A percentile compares a stretch with the other conserved stretches of the same genome.
Conservation (phyloP, 2,329 filamentous ascomycete genomes). For the Aureobasidium sp. region DNA sequence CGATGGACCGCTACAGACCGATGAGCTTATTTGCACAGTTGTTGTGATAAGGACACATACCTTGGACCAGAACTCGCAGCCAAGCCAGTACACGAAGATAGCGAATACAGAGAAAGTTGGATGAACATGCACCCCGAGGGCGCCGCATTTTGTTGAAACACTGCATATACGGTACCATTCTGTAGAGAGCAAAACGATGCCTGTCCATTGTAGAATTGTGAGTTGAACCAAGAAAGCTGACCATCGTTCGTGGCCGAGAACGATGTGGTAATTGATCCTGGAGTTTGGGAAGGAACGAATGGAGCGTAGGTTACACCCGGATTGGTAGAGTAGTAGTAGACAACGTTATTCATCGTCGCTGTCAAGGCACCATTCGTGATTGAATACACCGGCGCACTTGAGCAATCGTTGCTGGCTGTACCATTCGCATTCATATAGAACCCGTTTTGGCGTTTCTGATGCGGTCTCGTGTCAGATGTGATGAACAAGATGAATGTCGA, state of each 20-base stretch:
- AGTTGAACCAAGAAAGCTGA: constrained; percentile 24
- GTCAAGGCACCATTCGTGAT: constrained; percentile 24
- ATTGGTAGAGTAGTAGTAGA: constrained; percentile 26
- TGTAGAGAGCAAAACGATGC: constrained; percentile 25
- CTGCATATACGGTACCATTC: constrained; percentile 27
- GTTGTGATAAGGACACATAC: background rate
- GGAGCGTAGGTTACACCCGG: constrained; percentile 20
- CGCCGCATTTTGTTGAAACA: constrained; percentile 22
- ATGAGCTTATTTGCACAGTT: background rate
- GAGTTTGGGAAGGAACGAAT: constrained; percentile 24
- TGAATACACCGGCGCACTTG: constrained; percentile 24
- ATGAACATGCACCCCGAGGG: constrained; percentile 24
- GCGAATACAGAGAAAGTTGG: constrained; percentile 19
- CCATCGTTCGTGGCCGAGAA: constrained; percentile 22
- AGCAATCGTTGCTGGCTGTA: constrained; percentile 27
- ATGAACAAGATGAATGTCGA: constrained; percentile 20
- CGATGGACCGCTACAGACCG: background rate
- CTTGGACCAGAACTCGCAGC: constrained; percentile 4
- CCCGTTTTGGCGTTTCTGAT: constrained; percentile 20
- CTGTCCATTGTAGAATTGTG: constrained; percentile 24
- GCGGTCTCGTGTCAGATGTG: background rate
- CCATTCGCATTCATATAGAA: constrained; percentile 24
- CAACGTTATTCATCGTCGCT: constrained; percentile 22
- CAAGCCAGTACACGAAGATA: background rate
- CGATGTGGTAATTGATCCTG: constrained; percentile 23